Percentiles rank a stretch among this genome's conserved stretches.
phyloP scores from a whole-genome alignment of 306 rosid genomes.

The Gillenia trifoliata region DNA sequence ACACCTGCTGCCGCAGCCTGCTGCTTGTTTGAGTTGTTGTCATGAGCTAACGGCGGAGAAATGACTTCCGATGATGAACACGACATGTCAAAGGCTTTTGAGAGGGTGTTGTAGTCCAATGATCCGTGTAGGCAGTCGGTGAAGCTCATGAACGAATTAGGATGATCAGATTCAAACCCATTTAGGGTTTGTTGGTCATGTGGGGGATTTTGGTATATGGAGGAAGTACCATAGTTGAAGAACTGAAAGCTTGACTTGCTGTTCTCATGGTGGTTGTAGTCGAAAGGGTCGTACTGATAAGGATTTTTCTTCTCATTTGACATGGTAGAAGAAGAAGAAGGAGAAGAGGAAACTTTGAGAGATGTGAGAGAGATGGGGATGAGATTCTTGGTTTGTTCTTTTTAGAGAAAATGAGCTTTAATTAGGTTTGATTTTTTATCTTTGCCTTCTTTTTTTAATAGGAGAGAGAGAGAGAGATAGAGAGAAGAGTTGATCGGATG shows the following conservation, averaged over 20 bases:
- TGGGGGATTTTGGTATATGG: conserved; percentile 10
- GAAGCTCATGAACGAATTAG: conserved; percentile 44
- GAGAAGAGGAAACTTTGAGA: background rate
- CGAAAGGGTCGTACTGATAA: conserved; percentile 46
- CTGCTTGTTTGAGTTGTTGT: conserved; percentile 17
- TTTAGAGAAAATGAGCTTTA: conserved; percentile 31
- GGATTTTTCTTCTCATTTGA: conserved; percentile 36
- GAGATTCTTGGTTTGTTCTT: conserved; percentile 6
- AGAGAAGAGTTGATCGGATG: conserved; percentile 1
- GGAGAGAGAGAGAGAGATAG: background rate
- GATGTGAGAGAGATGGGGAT: conserved; percentile 5
- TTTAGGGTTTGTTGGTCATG: conserved; percentile 30
- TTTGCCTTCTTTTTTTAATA: background rate
- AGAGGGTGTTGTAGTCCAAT: conserved; percentile 67
- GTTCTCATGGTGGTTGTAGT: conserved; percentile 43
- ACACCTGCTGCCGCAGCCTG: conserved; percentile 17
- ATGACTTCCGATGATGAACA: conserved; percentile 70
- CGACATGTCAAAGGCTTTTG: conserved; percentile 78
- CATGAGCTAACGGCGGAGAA: conserved; percentile 31
- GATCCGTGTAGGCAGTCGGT: conserved; percentile 66
- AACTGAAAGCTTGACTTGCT: conserved; percentile 37
- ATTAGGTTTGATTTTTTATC: conserved; percentile 11
- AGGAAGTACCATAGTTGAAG: conserved; percentile 25
- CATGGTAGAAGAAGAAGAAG: conserved; percentile 31
- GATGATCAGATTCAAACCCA: conserved; percentile 20